Evolutionary conservation across 768 basidiomycete species (phyloP), one percentile per base, ranked within the genome.

Genomic region (Saitozyma podzolica): DNA sequence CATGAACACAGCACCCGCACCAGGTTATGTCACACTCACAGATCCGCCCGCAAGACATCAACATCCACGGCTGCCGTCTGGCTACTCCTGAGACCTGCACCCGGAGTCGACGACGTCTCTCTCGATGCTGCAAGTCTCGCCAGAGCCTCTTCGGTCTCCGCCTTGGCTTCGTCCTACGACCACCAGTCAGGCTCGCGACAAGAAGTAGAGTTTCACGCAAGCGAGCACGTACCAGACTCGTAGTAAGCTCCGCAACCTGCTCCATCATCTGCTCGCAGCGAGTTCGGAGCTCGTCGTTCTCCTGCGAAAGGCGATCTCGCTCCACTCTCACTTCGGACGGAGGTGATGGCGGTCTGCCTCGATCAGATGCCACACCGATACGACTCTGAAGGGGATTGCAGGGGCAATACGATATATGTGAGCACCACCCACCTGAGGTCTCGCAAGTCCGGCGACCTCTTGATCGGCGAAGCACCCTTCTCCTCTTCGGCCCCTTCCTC

Each of bases 211-310:
- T 29, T 29, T 29, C 29, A 29, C 29, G 29, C 29, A 29, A 29
- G 2, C 29, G 29, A 8, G 5, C 1, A 59, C 68, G 48, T 43
- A 78, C 80, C 58, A 86, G 86, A 64, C 82, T 86, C 4, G 88
- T 87, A 68, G 92, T 90, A 42, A 95, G 81, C 2, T 81, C 77
- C 4, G 88, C 84, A 65, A 92, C 88, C 61, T 93, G 89, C 68
- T 90, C 87, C 7, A 90, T 70, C 40, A 97, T 82, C 10, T 83
- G 70, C 69, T 89, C 86, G 75, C 92, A 92, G 29, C 87, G 86
- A 66, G 88, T 89, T 77, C 93, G 87, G 4, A 96, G 81, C 0
- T 89, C 88, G 74, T 92, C 89, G 78, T 95, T 95, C 81, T 94
- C 91, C 4, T 86, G 83, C 13, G 88, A 82, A 57, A 92, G 68